A percentile compares a stretch with the other conserved stretches of the same genome.
phyloP scores from a whole-genome alignment of 345 rosid species.

The Eucalyptus regnans region DNA sequence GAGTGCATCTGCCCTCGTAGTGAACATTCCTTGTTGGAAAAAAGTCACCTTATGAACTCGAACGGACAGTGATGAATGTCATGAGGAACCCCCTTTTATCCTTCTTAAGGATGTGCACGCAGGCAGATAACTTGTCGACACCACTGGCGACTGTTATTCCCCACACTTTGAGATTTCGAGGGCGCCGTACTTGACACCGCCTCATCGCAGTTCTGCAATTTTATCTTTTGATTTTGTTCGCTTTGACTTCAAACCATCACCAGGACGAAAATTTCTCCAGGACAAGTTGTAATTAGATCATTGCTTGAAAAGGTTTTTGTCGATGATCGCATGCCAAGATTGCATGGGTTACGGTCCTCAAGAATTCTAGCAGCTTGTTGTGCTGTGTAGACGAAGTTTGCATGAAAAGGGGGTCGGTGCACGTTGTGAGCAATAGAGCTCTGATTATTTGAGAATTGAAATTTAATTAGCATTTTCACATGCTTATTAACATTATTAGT shows the following conservation, averaged over 20 bases:
- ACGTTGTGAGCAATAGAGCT: background rate
- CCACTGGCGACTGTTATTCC: background rate
- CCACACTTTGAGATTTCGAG: background rate
- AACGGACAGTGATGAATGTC: background rate
- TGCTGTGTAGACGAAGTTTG: background rate
- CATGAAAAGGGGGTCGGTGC: background rate
- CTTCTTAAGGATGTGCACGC: background rate
- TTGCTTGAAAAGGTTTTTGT: background rate
- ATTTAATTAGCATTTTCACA: background rate
- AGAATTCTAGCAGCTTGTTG: background rate
- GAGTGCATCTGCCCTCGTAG: background rate
- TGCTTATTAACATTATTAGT: background rate
- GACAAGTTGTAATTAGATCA: background rate
- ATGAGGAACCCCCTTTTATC: background rate
- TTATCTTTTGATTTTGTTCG: background rate
- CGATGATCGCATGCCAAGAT: background rate
- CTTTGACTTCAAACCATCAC: background rate
- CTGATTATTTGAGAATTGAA: background rate
- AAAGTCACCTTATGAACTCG: background rate
- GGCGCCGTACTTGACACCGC: background rate
- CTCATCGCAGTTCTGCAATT: background rate
- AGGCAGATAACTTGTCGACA: background rate
- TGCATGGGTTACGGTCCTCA: background rate
- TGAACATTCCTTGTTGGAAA: background rate
- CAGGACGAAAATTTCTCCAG: background rate